Conservation (phyloP, 139 green algal genomes). For the Haematococcus sp. region DNA sequence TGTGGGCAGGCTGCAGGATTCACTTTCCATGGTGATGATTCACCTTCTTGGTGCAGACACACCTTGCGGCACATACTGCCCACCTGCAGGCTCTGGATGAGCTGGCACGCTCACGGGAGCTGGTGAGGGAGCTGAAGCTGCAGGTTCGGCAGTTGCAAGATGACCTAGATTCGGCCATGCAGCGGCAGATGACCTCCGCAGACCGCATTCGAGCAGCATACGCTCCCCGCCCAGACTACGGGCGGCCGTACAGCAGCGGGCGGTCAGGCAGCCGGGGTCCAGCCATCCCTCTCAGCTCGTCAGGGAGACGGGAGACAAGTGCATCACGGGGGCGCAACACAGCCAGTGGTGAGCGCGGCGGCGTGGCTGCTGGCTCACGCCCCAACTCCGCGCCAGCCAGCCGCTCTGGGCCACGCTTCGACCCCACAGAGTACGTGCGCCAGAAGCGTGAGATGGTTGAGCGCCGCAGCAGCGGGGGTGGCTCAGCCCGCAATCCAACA, state of each 20-base stretch:
- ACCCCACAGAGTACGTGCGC: slow-evolving; percentile 59
- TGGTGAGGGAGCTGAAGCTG: slow-evolving; percentile 44
- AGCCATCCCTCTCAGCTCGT: too few species aligned
- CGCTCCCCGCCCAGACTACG: background rate
- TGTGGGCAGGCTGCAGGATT: background rate
- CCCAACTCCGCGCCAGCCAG: slow-evolving; percentile 27
- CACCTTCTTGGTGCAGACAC: too few species aligned
- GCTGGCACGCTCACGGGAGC: slow-evolving; percentile 33
- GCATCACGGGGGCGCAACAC: slow-evolving; percentile 1
- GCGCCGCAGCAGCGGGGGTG: background rate
- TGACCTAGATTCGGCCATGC: slow-evolving; percentile 47
- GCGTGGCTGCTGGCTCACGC: background rate
- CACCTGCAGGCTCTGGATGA: slow-evolving; percentile 26
- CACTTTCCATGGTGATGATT: too few species aligned
- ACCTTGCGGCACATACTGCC: too few species aligned
- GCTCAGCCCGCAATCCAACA: slow-evolving; percentile 18
- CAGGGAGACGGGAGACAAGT: too few species aligned
- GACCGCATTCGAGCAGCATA: slow-evolving; percentile 20
- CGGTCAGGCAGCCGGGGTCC: background rate
- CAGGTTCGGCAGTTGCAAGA: slow-evolving; percentile 46
- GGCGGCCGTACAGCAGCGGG: background rate
- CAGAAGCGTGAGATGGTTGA: background rate
- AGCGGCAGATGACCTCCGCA: background rate
- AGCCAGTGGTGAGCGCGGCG: slow-evolving; percentile 17
- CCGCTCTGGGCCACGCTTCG: slow-evolving; percentile 48